Percentiles rank a stretch among this genome's conserved stretches.
These are phyloP conservation scores for Paraphoma sp. DNA, from an alignment of 2,329 filamentous ascomycete genomes.

Conservation along the genomic window DNA sequence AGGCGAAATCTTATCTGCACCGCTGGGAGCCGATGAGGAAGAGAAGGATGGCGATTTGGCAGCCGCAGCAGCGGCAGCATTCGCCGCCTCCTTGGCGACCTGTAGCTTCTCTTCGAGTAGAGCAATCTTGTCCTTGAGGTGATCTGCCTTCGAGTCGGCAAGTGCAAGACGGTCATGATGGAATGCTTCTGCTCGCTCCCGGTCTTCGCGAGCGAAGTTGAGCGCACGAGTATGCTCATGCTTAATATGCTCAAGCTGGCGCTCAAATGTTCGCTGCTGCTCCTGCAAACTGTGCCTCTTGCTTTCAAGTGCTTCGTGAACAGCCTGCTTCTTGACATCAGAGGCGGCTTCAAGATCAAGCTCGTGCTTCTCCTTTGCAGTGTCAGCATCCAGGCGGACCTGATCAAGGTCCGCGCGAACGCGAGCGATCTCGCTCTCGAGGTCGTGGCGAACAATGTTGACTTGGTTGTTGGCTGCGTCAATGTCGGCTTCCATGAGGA, in stretches of 20 bases:
- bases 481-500: slow-evolving; percentile 80
- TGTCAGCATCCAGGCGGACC: slow-evolving; percentile 79
- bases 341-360: slow-evolving; percentile 84
- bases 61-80: slow-evolving; percentile 78
- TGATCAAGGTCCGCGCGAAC: slow-evolving; percentile 79
- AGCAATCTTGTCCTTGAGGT: slow-evolving; percentile 82
- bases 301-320: slow-evolving; percentile 61
- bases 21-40: slow-evolving; percentile 41
- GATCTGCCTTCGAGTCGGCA: slow-evolving; percentile 82
- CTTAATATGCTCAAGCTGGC: slow-evolving; percentile 52
- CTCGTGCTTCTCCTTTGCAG: slow-evolving; percentile 79
- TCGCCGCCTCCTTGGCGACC: slow-evolving; percentile 85
- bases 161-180: slow-evolving; percentile 81
- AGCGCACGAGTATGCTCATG: slow-evolving; percentile 69
- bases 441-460: slow-evolving; percentile 79
- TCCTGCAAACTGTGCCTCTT: slow-evolving; percentile 63
- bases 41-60: slow-evolving; percentile 56
- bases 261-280: slow-evolving; percentile 51
- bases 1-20: slow-evolving; percentile 86
- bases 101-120: slow-evolving; percentile 91
- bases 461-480: slow-evolving; percentile 85
- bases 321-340: slow-evolving; percentile 67
- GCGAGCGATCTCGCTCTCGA: slow-evolving; percentile 79
- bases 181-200: slow-evolving; percentile 78
- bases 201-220: slow-evolving; percentile 78